Evolutionary conservation across 2,329 filamentous ascomycete genomes (phyloP).

Genomic region (Colletotrichum lupini): DNA sequence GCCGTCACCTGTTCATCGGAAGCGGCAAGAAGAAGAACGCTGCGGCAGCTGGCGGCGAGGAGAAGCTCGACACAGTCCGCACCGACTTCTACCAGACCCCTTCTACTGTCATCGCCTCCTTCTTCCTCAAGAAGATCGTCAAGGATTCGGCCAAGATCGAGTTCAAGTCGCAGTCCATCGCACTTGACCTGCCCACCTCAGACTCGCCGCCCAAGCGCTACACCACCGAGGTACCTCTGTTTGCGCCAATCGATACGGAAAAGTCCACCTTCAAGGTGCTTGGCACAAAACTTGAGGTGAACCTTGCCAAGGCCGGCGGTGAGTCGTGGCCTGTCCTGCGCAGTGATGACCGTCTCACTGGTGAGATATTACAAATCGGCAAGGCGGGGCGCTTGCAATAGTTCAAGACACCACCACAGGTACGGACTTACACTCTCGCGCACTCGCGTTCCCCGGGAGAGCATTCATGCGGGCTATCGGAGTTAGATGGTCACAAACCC

Average conservation of each 20-base stretch:
- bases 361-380: constrained; percentile 91
- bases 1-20: constrained; percentile 85
- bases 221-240: constrained; percentile 78
- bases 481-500: not conserved
- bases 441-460: not conserved
- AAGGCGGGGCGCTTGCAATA: constrained; percentile 69
- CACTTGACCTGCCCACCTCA: constrained; percentile 85
- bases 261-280: constrained; percentile 84
- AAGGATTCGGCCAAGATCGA: constrained; percentile 80
- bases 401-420: not conserved
- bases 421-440: not conserved
- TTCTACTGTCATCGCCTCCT: constrained; percentile 84
- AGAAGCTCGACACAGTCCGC: constrained; percentile 81
- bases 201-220: constrained; percentile 85
- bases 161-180: constrained; percentile 72
- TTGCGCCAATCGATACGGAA: constrained; percentile 78
- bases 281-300: constrained; percentile 89
- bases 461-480: not conserved
- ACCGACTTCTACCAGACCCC: constrained; percentile 97
- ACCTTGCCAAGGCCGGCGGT: constrained; percentile 76
- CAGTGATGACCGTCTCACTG: constrained; percentile 75
- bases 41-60: constrained; percentile 66
- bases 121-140: constrained; percentile 97
- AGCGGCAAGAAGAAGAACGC: constrained; percentile 75
- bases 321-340: constrained; percentile 87